Base-by-base conservation (phyloP, 352 stramenopile genomes). In the Lagenidium giganteum region DNA sequence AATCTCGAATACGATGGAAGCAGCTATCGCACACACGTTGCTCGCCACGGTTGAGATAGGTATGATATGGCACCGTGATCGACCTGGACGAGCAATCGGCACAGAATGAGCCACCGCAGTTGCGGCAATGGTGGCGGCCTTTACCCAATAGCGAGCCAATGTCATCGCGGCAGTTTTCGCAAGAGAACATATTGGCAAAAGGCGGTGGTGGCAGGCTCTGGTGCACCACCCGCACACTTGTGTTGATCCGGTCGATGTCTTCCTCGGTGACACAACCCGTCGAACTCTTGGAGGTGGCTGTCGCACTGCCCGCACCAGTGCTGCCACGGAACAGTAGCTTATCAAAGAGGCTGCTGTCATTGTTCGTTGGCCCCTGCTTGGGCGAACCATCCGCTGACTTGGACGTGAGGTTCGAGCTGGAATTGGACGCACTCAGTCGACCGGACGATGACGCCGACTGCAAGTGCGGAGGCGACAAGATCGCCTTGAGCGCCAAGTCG, bases 61-160 rank as follows among this genome's bases (percentile, higher is more conserved):
- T 43, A 25, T 64, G 53, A 51, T 67, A 86, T 13, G 73, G 73
- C 12, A 86, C 67, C 3, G 73, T 26, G 29, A 67, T 64, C 0
- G 45, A 53, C 33, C 78, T 67, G 8, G 56, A 50, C 5, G 70
- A 74, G 45, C 73, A 86, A 11, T 67, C 55, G 17, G 59, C 54
- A 28, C 73, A 86, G 35, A 83, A 86, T 0, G 73, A 83, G 22
- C 70, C 66, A 4, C 73, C 73, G 29, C 73, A 86, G 38, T 86
- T 86, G 25, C 73, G 68, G 38, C 73, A 86, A 47, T 86, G 73
- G 51, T 86, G 73, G 25, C 73, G 60, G 3, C 68, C 63, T 36
- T 82, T 77, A 18, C 55, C 65, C 34, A 85, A 39, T 41, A 85
- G 22, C 20, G 72, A 77, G 20, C 72, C 72, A 33, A 85, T 77